Evolutionary conservation across 345 rosid species (phyloP), one percentile per base, ranked within the genome.

Genomic region (Eucalyptus sideroxylon): DNA sequence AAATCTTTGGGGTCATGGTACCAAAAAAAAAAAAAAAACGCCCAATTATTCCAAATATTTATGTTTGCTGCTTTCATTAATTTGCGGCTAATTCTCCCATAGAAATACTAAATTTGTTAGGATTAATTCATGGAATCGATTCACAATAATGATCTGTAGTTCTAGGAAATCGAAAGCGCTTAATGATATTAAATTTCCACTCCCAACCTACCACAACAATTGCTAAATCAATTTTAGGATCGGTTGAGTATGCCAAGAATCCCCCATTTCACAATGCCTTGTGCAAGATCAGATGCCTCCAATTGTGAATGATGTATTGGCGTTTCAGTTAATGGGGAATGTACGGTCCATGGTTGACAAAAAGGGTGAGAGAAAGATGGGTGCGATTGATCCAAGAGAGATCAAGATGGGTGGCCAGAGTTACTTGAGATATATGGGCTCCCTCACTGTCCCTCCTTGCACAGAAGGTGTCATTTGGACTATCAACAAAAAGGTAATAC

Each of bases 391-490:
- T 91, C 98, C 99, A n/a, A 89, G 87, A 31, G 89, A 91, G 12
- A 92, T 95, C 16, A 93, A 89, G 89, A 88, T 92, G 91, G 92
- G 91, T 47, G 96, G 97, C 89, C 89, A 88, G 50, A 91, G 85
- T 34, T 94, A 94, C 87, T 96, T 94, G 88, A 95, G 95, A 89
- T 96, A 97, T 89, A 69, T 89, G 42, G 99, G 62, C 62, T 56
- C 62, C 27, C 62, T 56, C 62, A 56, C 62, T 9, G 62, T 56
- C 62, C 62, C 62, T 24, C 62, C 62, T 56, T 56, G 62, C 62
- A 56, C 62, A 11, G 62, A 56, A 56, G 62, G 62, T 56, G 99
- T 97, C 87, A 91, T 89, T 88, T 95, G 98, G 98, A 94, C 91
- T 88, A 92, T 96, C 87, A 87, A 92, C 93, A 90, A 88, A 86